Percentiles rank a stretch among this genome's conserved stretches.
These are phyloP conservation scores for Clarireedia hainanense DNA, from an alignment of 2,329 filamentous ascomycete genomes.

Conservation along the genomic window DNA sequence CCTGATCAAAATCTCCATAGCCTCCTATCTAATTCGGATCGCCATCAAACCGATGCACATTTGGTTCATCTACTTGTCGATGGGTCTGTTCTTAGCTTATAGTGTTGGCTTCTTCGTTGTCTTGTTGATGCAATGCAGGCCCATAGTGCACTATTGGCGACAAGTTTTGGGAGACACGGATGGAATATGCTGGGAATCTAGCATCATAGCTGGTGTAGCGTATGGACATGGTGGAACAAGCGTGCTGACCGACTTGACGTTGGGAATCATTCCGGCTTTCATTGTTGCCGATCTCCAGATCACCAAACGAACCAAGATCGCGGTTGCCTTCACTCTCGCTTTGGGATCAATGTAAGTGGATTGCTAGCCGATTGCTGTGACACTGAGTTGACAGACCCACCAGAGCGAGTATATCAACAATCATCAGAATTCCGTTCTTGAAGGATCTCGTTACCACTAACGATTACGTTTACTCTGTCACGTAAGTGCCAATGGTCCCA, in stretches of 20 bases:
- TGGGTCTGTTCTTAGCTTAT: conserved; percentile 24
- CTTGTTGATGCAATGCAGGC: conserved; percentile 15
- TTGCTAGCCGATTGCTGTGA: not conserved
- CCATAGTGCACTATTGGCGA: conserved; percentile 32
- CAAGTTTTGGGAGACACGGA: conserved; percentile 19
- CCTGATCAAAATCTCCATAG: conserved; percentile 13
- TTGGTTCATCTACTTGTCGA: not conserved
- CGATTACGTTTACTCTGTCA: conserved; percentile 23
- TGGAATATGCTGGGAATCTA: conserved; percentile 27
- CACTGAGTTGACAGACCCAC: not conserved
- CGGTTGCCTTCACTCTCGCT: conserved; percentile 24
- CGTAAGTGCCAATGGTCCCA: conserved; percentile 17
- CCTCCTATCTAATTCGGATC: conserved; percentile 6
- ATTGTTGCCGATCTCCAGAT: conserved; percentile 35
- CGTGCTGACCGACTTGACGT: conserved; percentile 32
- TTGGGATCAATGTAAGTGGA: conserved; percentile 33
- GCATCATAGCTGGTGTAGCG: conserved; percentile 26
- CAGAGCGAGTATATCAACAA: conserved; percentile 24
- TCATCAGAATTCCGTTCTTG: conserved; percentile 25
- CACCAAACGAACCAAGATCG: conserved; percentile 32
- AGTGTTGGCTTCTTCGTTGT: conserved; percentile 19
- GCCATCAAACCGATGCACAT: conserved; percentile 1
- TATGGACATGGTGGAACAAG: conserved; percentile 34
- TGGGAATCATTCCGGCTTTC: conserved; percentile 33
- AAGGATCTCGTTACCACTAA: conserved; percentile 11